Percentiles rank a stretch among this genome's conserved stretches.
phyloP scores from a whole-genome alignment of 1,284 basidiomycete species.

The Heterobasidion annosum region DNA sequence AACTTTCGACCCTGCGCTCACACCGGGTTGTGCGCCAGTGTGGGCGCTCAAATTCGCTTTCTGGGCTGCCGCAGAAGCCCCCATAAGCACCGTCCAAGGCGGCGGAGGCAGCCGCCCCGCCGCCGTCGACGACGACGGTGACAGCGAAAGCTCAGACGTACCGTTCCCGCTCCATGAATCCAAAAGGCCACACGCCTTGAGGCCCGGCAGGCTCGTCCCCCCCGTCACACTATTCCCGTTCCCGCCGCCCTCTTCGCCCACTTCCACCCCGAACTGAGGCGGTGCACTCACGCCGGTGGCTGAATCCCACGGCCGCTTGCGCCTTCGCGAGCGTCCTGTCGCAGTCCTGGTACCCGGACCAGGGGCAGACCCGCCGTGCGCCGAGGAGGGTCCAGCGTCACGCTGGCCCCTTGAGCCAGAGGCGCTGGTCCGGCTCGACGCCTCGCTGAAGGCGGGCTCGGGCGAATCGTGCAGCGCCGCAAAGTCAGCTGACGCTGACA shows the following conservation, averaged over 20 bases:
- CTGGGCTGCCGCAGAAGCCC: background rate
- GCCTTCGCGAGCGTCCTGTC: too few species aligned
- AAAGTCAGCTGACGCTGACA: conserved; percentile 9
- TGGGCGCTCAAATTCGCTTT: background rate
- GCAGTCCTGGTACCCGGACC: too few species aligned
- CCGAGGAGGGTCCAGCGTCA: too few species aligned
- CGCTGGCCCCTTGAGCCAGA: too few species aligned
- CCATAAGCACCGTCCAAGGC: conserved; percentile 4
- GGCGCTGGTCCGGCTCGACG: too few species aligned
- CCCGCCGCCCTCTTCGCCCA: background rate
- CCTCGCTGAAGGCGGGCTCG: too few species aligned
- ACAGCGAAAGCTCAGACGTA: conserved; percentile 9
- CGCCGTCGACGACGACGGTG: conserved; percentile 7
- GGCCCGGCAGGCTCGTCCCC: conserved; percentile 49
- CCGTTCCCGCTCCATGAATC: conserved; percentile 30
- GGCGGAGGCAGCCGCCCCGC: conserved; percentile 12
- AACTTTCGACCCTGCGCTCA: too few species aligned
- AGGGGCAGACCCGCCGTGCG: too few species aligned
- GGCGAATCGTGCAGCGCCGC: background rate
- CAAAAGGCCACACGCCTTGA: conserved; percentile 63
- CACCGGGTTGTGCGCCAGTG: too few species aligned
- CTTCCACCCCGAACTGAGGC: too few species aligned
- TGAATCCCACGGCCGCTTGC: too few species aligned
- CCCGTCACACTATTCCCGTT: conserved; percentile 1
- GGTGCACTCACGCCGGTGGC: too few species aligned